These are phyloP conservation scores for Pisolithus albus DNA, from an alignment of 768 basidiomycete species.

Conservation along the genomic window DNA sequence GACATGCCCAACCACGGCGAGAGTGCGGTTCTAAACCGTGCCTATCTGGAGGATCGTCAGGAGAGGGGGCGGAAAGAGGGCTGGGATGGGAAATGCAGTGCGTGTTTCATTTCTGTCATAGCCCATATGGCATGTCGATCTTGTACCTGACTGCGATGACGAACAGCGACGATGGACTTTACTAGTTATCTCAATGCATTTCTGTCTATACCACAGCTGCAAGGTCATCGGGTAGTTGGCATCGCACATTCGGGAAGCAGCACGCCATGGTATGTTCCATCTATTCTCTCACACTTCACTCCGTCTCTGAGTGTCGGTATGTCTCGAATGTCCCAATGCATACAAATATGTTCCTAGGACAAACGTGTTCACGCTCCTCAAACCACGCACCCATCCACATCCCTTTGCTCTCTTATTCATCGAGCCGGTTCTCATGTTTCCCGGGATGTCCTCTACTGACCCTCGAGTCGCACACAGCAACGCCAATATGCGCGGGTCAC, in stretches of 20 bases:
- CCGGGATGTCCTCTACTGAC: conserved; percentile 19
- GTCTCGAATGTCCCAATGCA: not conserved
- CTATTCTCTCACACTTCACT: not conserved
- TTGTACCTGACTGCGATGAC: not conserved
- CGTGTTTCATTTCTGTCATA: conserved; percentile 1
- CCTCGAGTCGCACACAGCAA: conserved; percentile 23
- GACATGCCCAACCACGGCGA: conserved; percentile 34
- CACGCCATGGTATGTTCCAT: conserved; percentile 17
- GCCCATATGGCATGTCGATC: too few species aligned
- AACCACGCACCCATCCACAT: not conserved
- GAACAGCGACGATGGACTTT: conserved; percentile 19
- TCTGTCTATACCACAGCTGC: conserved; percentile 17
- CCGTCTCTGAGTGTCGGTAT: not conserved
- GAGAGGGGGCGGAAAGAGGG: not conserved
- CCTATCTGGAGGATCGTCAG: conserved; percentile 20
- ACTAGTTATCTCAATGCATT: conserved; percentile 20
- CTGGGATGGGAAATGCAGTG: conserved; percentile 16
- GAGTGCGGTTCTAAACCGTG: conserved; percentile 26
- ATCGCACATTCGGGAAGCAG: conserved; percentile 25
- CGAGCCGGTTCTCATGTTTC: conserved; percentile 29
- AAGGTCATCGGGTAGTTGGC: conserved; percentile 17
- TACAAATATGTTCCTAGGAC: conserved; percentile 8
- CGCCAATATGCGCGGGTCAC: conserved; percentile 24
- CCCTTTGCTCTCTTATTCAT: conserved; percentile 18
- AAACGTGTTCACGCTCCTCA: conserved; percentile 14